Base-by-base conservation (phyloP, 2,329 filamentous ascomycete species). In the Periglandula ipomoeae region DNA sequence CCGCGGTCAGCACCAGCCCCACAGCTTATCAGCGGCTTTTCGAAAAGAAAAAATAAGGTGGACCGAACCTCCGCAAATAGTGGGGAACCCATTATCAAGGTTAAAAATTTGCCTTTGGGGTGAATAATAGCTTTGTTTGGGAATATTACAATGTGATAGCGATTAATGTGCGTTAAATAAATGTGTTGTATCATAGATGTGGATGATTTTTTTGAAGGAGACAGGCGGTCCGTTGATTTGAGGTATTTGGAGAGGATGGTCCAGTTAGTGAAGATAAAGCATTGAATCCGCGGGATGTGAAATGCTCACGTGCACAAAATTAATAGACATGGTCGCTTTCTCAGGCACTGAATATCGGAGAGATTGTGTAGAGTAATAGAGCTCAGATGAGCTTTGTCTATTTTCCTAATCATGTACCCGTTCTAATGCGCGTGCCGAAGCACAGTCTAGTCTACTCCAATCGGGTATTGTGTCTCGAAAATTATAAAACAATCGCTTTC, bases 341-440 rank as follows among this genome's bases (percentile, higher is more conserved):
- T n/a, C n/a, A n/a, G n/a, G n/a, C n/a, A n/a, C n/a, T n/a, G n/a
- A n/a, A n/a, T n/a, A n/a, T n/a, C n/a, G n/a, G n/a, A n/a, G n/a
- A n/a, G n/a, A n/a, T n/a, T n/a, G n/a, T n/a, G n/a, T n/a, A n/a
- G n/a, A n/a, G n/a, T 9, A 39, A 10, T 1, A 19, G 34, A 32
- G 44, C 44, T 39, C 34, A 39, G 7, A 13, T 8, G 34, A 22
- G 44, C 44, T 5, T 46, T 24, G 23, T 49, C 48, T 41, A 49
- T 49, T 49, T 34, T 46, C 44, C 37, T 46, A 32, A 41, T 46
- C 37, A 42, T 46, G 15, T 41, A 26, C 37, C 48, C 27, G 42
- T 44, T 30, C 35, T 23, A 46, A 39, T 20, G 30, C 35, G 43
- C 26, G n/a, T 32, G 23, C 24, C 22, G 34, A 40, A 27, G 44